Percentiles rank a stretch among this genome's conserved stretches.
These are phyloP conservation scores for Geotrichum bryndzae DNA, from an alignment of 1,139 yeast genomes.

Conservation along the genomic window DNA sequence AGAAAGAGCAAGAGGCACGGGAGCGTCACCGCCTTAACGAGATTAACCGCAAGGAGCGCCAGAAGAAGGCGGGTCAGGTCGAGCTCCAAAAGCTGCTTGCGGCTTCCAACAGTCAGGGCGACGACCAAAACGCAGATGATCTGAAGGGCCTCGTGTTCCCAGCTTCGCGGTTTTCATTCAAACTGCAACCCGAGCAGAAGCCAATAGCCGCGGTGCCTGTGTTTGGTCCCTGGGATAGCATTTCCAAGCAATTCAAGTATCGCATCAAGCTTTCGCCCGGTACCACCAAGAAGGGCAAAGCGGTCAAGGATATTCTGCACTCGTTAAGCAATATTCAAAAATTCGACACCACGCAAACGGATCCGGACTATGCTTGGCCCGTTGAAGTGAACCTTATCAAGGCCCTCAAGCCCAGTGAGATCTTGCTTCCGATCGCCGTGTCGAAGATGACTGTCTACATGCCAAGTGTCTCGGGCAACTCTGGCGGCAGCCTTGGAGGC, in stretches of 20 bases:
- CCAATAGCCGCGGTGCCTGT: conserved; percentile 67
- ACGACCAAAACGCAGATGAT: conserved; percentile 33
- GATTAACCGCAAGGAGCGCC: conserved; percentile 32
- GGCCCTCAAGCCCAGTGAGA: conserved; percentile 50
- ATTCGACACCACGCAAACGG: conserved; percentile 46
- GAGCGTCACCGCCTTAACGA: conserved; percentile 28
- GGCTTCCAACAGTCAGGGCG: conserved; percentile 1
- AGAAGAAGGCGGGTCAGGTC: conserved; percentile 45
- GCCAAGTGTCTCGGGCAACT: conserved; percentile 22
- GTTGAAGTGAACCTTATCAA: conserved; percentile 56
- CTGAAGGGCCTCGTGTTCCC: conserved; percentile 30
- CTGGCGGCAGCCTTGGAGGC: conserved; percentile 13
- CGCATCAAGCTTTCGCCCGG: conserved; percentile 88
- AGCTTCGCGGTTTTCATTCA: conserved; percentile 17
- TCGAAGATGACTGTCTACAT: conserved; percentile 37
- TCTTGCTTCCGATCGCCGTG: conserved; percentile 49
- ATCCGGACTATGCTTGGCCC: conserved; percentile 63
- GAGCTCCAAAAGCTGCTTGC: conserved; percentile 40
- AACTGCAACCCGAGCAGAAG: conserved; percentile 36
- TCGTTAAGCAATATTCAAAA: conserved; percentile 50
- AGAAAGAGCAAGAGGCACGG: conserved; percentile 23
- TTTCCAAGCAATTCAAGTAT: conserved; percentile 61
- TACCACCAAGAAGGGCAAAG: conserved; percentile 79
- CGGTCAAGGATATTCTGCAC: conserved; percentile 61
- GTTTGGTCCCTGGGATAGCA: conserved; percentile 88